These are phyloP conservation scores for Insectozyma bohioensis DNA, from an alignment of 1,139 yeast genomes.

Conservation along the genomic window DNA sequence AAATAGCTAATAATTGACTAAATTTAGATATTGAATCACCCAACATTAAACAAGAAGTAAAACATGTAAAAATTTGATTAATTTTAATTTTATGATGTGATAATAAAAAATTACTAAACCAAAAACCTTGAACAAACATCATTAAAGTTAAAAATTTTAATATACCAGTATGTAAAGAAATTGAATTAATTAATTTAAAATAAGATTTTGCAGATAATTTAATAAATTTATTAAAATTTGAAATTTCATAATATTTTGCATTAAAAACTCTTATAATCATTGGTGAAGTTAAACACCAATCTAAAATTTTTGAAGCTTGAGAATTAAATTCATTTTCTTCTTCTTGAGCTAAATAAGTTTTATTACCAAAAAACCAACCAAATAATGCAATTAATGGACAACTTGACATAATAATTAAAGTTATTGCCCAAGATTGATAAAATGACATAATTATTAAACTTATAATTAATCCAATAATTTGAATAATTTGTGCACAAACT, in stretches of 20 bases:
- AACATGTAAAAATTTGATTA: slow-evolving; percentile 75
- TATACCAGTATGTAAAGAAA: slow-evolving; percentile 58
- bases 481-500: slow-evolving; percentile 56
- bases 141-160: slow-evolving; percentile 58
- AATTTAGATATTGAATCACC: slow-evolving; percentile 57
- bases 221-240: slow-evolving; percentile 41
- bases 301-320: slow-evolving; percentile 57
- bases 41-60: slow-evolving; percentile 73
- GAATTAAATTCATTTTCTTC: slow-evolving; percentile 58
- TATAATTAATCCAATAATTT: slow-evolving; percentile 50
- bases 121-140: slow-evolving; percentile 89
- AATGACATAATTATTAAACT: slow-evolving; percentile 68
- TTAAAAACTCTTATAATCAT: slow-evolving; percentile 61
- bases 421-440: slow-evolving; percentile 79
- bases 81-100: slow-evolving; percentile 46
- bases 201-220: slow-evolving; percentile 48
- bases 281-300: slow-evolving; percentile 69
- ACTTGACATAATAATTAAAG: slow-evolving; percentile 69
- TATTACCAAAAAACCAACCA: slow-evolving; percentile 51
- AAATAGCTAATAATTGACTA: slow-evolving; percentile 51
- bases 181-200: slow-evolving; percentile 44
- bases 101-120: slow-evolving; percentile 79
- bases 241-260: slow-evolving; percentile 53
- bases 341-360: slow-evolving; percentile 51
- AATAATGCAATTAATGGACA: slow-evolving; percentile 62